phyloP scores from a whole-genome alignment of 192 early-diverging fungal genomes.

The Backusella parvicylindrica region DNA sequence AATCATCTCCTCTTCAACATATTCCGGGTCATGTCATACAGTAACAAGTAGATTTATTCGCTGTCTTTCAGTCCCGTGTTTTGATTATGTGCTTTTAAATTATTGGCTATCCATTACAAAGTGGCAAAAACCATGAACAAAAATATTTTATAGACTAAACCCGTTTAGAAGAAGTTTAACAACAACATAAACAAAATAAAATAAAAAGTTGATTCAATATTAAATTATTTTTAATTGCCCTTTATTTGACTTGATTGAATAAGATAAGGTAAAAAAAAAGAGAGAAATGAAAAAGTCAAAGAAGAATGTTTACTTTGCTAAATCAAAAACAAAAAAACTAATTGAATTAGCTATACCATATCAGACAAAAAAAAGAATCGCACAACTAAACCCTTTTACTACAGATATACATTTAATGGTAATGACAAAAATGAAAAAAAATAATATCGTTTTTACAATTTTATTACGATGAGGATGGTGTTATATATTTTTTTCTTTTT shows the following conservation, averaged over 20 bases:
- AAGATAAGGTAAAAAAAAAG: background rate
- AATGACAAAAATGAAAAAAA: background rate
- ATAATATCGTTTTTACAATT: background rate
- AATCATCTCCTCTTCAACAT: background rate
- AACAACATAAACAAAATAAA: background rate
- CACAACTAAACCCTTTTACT: background rate
- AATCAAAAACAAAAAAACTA: background rate
- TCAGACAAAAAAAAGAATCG: background rate
- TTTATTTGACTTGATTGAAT: background rate
- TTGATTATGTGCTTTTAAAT: conserved; percentile 1
- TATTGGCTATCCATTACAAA: background rate
- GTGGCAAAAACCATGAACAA: background rate
- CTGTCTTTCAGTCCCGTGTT: background rate
- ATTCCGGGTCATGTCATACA: background rate
- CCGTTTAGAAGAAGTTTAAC: background rate
- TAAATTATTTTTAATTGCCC: background rate
- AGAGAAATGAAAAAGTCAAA: background rate
- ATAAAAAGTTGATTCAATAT: background rate
- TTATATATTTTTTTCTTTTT: background rate
- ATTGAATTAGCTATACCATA: background rate
- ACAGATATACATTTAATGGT: background rate
- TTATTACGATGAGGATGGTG: background rate
- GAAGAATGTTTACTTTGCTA: background rate
- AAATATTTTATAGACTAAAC: background rate
- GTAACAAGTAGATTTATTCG: conserved; percentile 4